Base-by-base conservation (phyloP, 208 protist genomes). In the Leishmania mexicana region DNA sequence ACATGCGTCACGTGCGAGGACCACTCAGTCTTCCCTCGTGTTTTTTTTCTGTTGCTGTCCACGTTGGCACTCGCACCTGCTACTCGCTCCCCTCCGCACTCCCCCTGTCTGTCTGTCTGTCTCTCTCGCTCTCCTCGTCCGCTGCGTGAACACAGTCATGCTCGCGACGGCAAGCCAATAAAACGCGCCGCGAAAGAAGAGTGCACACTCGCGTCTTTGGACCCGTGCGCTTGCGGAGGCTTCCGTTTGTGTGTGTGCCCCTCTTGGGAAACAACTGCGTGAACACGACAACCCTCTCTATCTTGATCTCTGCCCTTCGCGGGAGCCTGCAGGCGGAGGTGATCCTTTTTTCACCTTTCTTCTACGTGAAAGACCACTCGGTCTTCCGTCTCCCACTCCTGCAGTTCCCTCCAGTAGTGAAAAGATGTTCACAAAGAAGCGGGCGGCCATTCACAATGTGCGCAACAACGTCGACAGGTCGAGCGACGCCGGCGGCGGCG, bases 381-480 rank as follows among this genome's bases (percentile, higher is more conserved):
- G 13, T 74, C 42, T 54, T 53, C 24, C 31, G 51, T 57, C 31
- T n/a, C 19, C 42, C 35, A 15, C 51, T 24, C 40, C 24, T 11
- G 47, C n/a, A 8, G 73, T 5, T 47, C 21, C 10, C 54, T 21
- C 24, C 10, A n/a, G 38, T 51, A 15, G 15, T 40, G 31, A 58
- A 21, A 78, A 24, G 5, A 97, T 97, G 94, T 97, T 97, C 77
- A 87, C 94, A 7, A 95, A 94, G 72, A 97, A 97, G 68, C 76
- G 85, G 13, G 80, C 86, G 0, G 81, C 84, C 5, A 83, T 97
- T 28, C 89, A 91, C 70, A 85, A 90, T 72, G 89, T 93, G 38
- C 84, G 90, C 53, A 74, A 83, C 51, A 76, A 80, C 57, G 73
- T 75, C 11, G 74, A 17, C 64, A 77, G 71, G 53, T 72, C 57